A percentile compares a stretch with the other conserved stretches of the same genome.
Conservation (phyloP, 73 alveolate species). For the Breviolum minutum region DNA sequence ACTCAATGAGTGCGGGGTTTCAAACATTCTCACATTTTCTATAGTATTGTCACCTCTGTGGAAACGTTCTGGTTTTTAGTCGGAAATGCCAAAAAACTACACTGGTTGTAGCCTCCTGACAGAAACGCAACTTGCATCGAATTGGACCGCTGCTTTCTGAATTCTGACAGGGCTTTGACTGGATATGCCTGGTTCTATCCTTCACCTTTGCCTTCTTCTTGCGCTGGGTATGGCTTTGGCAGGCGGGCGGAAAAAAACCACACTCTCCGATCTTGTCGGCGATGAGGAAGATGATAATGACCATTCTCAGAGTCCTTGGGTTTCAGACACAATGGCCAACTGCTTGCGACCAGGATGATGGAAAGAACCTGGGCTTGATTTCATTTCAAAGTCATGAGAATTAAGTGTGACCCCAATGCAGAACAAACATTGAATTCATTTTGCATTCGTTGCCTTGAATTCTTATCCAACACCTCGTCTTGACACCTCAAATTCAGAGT, state of each 20-base stretch:
- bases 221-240: conserved; percentile 55
- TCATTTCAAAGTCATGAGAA: background rate
- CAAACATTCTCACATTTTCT: no score
- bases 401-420: no score
- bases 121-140: background rate
- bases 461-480: background rate
- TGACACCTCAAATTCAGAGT: background rate
- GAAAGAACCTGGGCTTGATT: background rate
- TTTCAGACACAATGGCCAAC: background rate
- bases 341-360: background rate
- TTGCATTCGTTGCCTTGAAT: no score
- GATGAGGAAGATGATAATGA: background rate
- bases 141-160: background rate
- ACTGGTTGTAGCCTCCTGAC: background rate
- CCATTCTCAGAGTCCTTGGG: background rate
- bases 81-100: background rate
- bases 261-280: background rate
- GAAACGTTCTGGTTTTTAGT: background rate
- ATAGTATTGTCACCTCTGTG: no score
- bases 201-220: conserved; percentile 3
- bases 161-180: conserved; percentile 36
- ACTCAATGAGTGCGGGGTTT: no score
- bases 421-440: no score
- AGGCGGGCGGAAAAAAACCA: background rate
- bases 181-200: conserved; percentile 36